Percentiles rank a stretch among this genome's conserved stretches.
These are phyloP conservation scores for Psidium friedrichsthalianum DNA, from an alignment of 345 rosid species.

Conservation along the genomic window DNA sequence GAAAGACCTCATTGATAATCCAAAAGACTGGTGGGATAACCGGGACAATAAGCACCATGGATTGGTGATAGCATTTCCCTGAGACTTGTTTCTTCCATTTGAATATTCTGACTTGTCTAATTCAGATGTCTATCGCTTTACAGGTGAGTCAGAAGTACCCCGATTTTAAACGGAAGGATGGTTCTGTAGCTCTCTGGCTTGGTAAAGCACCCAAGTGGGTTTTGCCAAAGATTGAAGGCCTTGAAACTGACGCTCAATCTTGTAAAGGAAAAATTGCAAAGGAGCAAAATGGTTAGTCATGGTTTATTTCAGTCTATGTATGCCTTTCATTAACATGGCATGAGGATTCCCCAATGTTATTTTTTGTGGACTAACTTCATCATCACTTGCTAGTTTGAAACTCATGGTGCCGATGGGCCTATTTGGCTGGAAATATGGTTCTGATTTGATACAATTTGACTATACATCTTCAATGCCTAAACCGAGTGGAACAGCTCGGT, in stretches of 20 bases:
- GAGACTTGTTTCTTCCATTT: conserved; percentile 2
- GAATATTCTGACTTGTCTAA: neutral
- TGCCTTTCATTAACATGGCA: neutral
- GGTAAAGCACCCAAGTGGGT: conserved; percentile 33
- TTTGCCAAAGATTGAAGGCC: conserved; percentile 20
- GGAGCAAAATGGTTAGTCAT: conserved; percentile 31
- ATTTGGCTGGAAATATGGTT: neutral
- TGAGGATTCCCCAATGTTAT: neutral
- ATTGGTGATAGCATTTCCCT: conserved; percentile 27
- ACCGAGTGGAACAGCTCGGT: neutral
- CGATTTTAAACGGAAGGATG: conserved; percentile 64
- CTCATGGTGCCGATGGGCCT: neutral
- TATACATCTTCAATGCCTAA: neutral
- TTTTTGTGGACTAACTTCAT: neutral
- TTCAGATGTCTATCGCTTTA: neutral
- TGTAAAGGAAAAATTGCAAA: conserved; percentile 5
- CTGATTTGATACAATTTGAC: neutral
- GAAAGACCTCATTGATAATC: conserved; percentile 49
- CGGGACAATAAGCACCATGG: conserved; percentile 43
- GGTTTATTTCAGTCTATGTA: neutral
- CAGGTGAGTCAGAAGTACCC: conserved; percentile 57
- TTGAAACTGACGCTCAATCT: conserved; percentile 19
- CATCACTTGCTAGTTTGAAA: neutral
- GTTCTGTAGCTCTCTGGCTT: conserved; percentile 47
- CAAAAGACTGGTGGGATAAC: conserved; percentile 59